These are phyloP conservation scores for Pulveroboletus sp. DNA, from an alignment of 768 basidiomycete species.

Conservation along the genomic window DNA sequence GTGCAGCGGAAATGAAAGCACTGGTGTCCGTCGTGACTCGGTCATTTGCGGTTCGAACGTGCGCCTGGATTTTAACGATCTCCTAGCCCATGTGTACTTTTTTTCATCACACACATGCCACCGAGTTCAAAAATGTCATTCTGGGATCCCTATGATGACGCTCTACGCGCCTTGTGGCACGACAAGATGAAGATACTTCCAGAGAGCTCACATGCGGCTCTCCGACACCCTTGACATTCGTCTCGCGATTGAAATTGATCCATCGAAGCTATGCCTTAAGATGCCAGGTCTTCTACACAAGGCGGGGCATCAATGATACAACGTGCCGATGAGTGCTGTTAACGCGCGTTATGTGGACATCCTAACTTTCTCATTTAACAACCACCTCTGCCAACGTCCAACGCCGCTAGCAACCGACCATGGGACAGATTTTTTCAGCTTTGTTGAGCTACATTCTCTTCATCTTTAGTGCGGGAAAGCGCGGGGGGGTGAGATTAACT, in stretches of 20 bases:
- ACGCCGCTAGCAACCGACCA: conserved; percentile 12
- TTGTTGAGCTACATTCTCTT: not conserved
- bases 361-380: not conserved
- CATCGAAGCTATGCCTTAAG: conserved; percentile 3
- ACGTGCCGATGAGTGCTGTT: not conserved
- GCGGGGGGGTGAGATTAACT: conserved; percentile 11
- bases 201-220: not conserved
- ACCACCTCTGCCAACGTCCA: conserved; percentile 2
- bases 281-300: not conserved
- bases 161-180: not conserved
- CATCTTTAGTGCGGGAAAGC: not conserved
- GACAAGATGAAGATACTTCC: not conserved
- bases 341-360: conserved; percentile 6
- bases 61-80: not conserved
- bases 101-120: not conserved
- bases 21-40: no score
- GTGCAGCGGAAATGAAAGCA: not conserved
- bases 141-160: not conserved
- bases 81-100: not conserved
- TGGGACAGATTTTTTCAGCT: conserved; percentile 20
- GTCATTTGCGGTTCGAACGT: not conserved
- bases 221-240: not conserved
- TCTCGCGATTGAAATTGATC: not conserved
- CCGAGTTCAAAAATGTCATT: not conserved
- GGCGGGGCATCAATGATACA: not conserved